Base-by-base conservation (phyloP, 352 stramenopile species). In the Aphanomyces stellatus region DNA sequence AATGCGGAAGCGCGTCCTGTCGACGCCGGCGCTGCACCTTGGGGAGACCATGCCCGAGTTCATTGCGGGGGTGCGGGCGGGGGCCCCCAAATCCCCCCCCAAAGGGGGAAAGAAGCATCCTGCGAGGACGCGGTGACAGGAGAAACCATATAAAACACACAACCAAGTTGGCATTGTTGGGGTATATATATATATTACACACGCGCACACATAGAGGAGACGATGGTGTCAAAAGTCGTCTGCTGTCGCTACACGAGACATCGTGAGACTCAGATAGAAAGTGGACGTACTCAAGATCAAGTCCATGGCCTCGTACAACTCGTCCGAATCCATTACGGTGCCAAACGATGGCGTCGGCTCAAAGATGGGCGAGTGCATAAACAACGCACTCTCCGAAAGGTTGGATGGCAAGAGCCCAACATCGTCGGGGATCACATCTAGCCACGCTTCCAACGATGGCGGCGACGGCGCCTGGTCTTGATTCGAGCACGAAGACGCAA, bases 11-110 rank as follows among this genome's bases (percentile, higher is more conserved):
- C 40, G 53, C 3, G 33, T 25, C n/a, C 10, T 57, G 60, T 35
- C 41, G 10, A 34, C 60, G n/a, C 60, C 60, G 1, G 28, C 10
- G 3, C 40, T 64, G 17, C n/a, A n/a, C n/a, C n/a, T n/a, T n/a
- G n/a, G n/a, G n/a, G 60, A 55, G 33, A 46, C 13, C n/a, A 19
- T 67, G 33, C 60, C 60, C 5, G 43, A 40, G 11, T 67, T 59
- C 22, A 13, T 67, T 4, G 27, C 40, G 13, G 60, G 60, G 24
- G n/a, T n/a, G 4, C 41, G 60, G n/a, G 57, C 42, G 3, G 60
- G 60, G 24, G 60, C 24, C 19, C 40, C 24, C 7, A 15, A 24
- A 57, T 57, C 49, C 5, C 49, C 49, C 49, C 49, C 49, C 25
- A 57, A 57, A n/a, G n/a, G n/a, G n/a, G n/a, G n/a, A n/a, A n/a